A percentile compares a stretch with the other conserved stretches of the same genome.
Evolutionary conservation across 495 filamentous ascomycete genomes (phyloP).

Genomic region (Sabuloglossum arenarium): DNA sequence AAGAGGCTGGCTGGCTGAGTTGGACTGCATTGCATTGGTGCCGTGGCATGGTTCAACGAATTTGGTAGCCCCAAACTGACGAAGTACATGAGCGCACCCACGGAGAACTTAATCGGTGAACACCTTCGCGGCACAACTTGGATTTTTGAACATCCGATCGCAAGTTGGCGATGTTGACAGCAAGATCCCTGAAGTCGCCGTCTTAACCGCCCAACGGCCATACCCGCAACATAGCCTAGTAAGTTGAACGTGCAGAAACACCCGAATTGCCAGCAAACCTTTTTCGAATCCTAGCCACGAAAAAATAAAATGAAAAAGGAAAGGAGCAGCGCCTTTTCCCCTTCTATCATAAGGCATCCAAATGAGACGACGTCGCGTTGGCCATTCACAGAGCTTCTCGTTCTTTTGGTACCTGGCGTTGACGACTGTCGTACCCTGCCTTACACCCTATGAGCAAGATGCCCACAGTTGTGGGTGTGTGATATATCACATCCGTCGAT

Average conservation of each 20-base stretch:
- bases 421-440: background rate
- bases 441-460: background rate
- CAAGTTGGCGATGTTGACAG: background rate
- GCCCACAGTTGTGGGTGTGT: background rate
- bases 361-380: background rate
- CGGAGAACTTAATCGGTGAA: background rate
- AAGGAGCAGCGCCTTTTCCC: too few relatives aligned
- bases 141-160: background rate
- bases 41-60: background rate
- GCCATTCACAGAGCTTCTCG: background rate
- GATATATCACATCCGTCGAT: constrained; percentile 1
- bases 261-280: background rate
- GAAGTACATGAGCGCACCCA: background rate
- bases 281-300: background rate
- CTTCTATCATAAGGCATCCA: background rate
- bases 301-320: background rate
- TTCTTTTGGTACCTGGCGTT: background rate
- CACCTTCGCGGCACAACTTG: background rate
- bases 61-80: background rate
- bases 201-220: background rate
- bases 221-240: background rate
- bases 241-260: background rate
- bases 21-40: constrained; percentile 1
- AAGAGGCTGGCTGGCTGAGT: background rate
- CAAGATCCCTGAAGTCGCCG: background rate